These are phyloP conservation scores for Calocybe cyanea DNA, from an alignment of 768 basidiomycete genomes.

Conservation along the genomic window DNA sequence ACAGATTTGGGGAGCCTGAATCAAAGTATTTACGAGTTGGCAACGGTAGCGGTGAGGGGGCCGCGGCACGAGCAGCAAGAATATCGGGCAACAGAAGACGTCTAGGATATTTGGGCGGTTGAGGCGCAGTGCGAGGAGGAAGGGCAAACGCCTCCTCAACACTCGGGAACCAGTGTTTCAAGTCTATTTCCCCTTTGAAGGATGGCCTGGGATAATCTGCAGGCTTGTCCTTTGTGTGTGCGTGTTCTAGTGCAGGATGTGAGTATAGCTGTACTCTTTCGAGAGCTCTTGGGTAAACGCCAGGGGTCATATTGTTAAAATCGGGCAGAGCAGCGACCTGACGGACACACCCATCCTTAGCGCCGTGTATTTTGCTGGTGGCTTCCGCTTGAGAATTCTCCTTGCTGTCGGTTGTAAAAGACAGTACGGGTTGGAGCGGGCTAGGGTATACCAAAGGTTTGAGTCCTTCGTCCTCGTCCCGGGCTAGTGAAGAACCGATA, in stretches of 20 bases:
- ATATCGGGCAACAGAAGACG: not conserved
- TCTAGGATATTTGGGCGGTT: not conserved
- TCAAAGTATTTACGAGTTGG: not conserved
- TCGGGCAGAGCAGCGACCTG: too few relatives aligned
- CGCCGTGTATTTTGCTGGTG: too few relatives aligned
- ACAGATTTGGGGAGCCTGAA: not conserved
- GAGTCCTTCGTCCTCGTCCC: too few relatives aligned
- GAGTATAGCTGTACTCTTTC: not conserved
- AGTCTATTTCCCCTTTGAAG: not conserved
- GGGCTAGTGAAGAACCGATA: too few relatives aligned
- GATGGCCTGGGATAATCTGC: conserved; percentile 2
- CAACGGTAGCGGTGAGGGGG: not conserved
- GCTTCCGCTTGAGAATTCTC: too few relatives aligned
- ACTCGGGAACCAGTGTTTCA: not conserved
- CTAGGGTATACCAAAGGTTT: too few relatives aligned
- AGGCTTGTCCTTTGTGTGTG: not conserved
- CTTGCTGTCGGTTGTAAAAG: too few relatives aligned
- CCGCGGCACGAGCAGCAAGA: not conserved
- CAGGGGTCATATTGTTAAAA: not conserved
- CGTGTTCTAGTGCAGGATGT: not conserved
- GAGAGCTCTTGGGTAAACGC: conserved; percentile 1
- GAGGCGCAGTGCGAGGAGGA: not conserved
- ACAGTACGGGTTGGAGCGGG: too few relatives aligned
- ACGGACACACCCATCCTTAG: too few relatives aligned
- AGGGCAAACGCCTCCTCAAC: not conserved